Evolutionary conservation across 2,329 filamentous ascomycete genomes (phyloP).

Genomic region (Monosporascus sp.): DNA sequence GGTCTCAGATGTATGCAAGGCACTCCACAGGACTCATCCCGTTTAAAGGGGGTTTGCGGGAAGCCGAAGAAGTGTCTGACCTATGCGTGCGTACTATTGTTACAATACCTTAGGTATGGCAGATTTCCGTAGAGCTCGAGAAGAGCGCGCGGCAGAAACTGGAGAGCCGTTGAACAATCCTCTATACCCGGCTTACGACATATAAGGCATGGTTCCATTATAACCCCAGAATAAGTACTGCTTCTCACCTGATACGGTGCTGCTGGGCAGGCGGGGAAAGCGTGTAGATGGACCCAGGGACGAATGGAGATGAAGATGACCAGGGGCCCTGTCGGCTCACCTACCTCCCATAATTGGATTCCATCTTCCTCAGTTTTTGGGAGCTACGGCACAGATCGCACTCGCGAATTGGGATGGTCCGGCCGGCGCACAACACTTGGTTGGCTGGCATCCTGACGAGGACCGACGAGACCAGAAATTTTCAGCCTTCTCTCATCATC

Average conservation of each 20-base stretch:
- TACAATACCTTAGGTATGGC: too few relatives aligned
- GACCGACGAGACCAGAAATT: too few relatives aligned
- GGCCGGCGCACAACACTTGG: too few relatives aligned
- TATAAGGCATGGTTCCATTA: background rate
- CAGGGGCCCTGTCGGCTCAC: constrained; percentile 10
- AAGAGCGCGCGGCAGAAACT: background rate
- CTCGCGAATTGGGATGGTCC: too few relatives aligned
- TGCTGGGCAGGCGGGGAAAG: background rate
- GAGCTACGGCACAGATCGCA: too few relatives aligned
- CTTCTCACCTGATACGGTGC: background rate
- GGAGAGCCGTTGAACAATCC: background rate
- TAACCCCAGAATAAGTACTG: background rate
- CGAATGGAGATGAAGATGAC: constrained; percentile 1
- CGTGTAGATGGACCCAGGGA: constrained; percentile 6
- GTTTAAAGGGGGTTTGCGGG: background rate
- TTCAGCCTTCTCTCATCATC: too few relatives aligned
- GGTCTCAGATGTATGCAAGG: background rate
- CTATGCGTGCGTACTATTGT: background rate
- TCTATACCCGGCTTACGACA: background rate
- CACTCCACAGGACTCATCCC: background rate
- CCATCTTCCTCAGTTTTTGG: constrained; percentile 7
- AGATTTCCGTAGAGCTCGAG: background rate
- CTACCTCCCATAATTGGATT: constrained; percentile 15
- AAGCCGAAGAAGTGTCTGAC: background rate
- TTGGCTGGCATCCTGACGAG: too few relatives aligned